Conservation (phyloP, 1,139 yeast genomes). For the Geotrichum fermentans region DNA sequence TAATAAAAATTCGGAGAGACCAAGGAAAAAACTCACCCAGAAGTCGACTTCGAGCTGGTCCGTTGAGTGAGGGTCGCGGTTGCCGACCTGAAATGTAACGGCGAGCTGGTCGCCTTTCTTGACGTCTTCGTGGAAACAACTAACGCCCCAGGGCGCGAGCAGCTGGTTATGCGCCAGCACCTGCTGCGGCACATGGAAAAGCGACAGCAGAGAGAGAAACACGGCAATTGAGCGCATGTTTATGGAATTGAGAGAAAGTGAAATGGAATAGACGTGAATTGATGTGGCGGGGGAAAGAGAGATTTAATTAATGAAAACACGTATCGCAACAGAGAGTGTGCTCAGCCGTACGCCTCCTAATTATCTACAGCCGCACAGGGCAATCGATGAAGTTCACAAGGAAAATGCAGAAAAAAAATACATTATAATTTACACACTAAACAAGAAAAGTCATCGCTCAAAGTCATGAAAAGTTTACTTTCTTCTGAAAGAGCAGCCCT, state of each 20-base stretch:
- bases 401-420: too few relatives aligned
- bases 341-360: too few relatives aligned
- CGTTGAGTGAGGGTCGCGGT: conserved; percentile 72
- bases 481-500: conserved; percentile 99
- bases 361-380: too few relatives aligned
- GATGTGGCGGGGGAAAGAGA: too few relatives aligned
- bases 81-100: conserved; percentile 89
- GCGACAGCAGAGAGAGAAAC: too few relatives aligned
- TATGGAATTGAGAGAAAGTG: background rate
- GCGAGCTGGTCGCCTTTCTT: conserved; percentile 82
- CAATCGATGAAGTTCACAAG: too few relatives aligned
- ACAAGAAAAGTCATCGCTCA: too few relatives aligned
- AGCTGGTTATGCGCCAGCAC: conserved; percentile 70
- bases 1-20: too few relatives aligned
- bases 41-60: conserved; percentile 79
- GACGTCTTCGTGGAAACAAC: conserved; percentile 82
- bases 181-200: conserved; percentile 11
- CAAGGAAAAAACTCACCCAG: conserved; percentile 37
- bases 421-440: too few relatives aligned
- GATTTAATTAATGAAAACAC: too few relatives aligned
- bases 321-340: too few relatives aligned
- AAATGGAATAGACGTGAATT: background rate
- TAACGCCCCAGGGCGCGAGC: conserved; percentile 78
- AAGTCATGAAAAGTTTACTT: conserved; percentile 51
- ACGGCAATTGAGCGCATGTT: background rate